Evolutionary conservation across 306 rosid genomes (phyloP).

Genomic region (Prinsepia uniflora): DNA sequence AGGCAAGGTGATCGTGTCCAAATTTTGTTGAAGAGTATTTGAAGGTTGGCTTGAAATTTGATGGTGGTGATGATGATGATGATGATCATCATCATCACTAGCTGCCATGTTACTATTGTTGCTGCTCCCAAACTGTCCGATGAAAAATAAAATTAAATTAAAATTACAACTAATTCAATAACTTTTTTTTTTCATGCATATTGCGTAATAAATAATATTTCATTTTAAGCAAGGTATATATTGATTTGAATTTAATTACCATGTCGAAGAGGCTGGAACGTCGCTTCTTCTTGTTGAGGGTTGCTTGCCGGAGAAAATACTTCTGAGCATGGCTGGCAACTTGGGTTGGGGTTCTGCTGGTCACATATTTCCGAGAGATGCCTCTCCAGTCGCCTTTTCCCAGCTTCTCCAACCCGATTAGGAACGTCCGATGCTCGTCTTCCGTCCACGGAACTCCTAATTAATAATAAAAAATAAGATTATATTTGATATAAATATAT

Average conservation of each 20-base stretch:
- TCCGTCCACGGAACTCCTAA: constrained; percentile 93
- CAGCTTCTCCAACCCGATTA: constrained; percentile 72
- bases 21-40: no score
- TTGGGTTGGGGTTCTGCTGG: constrained; percentile 89
- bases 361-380: constrained; percentile 68
- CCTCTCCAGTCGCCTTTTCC: constrained; percentile 98
- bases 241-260: constrained; percentile 22
- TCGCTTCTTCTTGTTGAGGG: constrained; percentile 54
- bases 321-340: constrained; percentile 98
- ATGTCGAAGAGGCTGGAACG: constrained; percentile 87
- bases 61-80: neutral
- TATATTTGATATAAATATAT: neutral
- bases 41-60: no score
- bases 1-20: neutral
- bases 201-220: no score
- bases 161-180: neutral
- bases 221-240: no score
- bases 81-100: constrained; percentile 13
- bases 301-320: constrained; percentile 61
- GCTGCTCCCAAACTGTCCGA: constrained; percentile 46
- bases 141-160: neutral
- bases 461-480: neutral
- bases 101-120: constrained; percentile 1
- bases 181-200: neutral
- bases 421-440: constrained; percentile 80